Evolutionary conservation across 2,329 filamentous ascomycete genomes (phyloP).

Genomic region (Onygenales sp.): DNA sequence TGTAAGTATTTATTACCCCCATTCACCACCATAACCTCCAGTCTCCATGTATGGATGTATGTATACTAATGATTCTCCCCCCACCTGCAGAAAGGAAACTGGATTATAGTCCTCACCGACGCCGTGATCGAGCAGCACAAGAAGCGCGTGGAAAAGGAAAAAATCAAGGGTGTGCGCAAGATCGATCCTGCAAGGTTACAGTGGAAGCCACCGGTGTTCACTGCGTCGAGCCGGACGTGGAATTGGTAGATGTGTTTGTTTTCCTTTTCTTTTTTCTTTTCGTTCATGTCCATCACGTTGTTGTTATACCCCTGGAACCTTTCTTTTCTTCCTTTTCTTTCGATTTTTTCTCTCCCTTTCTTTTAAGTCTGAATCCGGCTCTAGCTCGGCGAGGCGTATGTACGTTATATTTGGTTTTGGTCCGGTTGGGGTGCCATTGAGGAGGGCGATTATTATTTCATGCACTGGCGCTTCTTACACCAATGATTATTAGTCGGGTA

Average conservation of each 20-base stretch:
- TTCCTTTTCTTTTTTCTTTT: background rate
- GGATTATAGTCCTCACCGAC: slow-evolving; percentile 88
- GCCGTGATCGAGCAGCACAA: slow-evolving; percentile 61
- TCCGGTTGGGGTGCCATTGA: too few species aligned
- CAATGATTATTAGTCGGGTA: too few species aligned
- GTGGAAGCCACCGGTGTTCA: slow-evolving; percentile 96
- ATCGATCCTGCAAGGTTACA: slow-evolving; percentile 73
- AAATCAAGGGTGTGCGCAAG: slow-evolving; percentile 60
- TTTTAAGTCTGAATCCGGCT: background rate
- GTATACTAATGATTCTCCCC: slow-evolving; percentile 8
- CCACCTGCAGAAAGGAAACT: slow-evolving; percentile 62
- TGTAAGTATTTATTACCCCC: slow-evolving; percentile 26
- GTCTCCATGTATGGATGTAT: background rate
- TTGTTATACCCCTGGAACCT: background rate
- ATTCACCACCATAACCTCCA: background rate
- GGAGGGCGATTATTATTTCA: too few species aligned
- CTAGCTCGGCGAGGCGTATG: too few species aligned
- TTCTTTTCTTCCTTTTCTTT: background rate
- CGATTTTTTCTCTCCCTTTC: background rate
- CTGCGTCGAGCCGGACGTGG: slow-evolving; percentile 83
- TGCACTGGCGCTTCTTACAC: too few species aligned
- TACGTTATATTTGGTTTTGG: too few species aligned
- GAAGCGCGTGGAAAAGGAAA: slow-evolving; percentile 68
- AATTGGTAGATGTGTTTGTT: slow-evolving; percentile 56
- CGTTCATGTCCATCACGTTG: too few species aligned